Conservation (phyloP, 2,329 filamentous ascomycete genomes). For the Aspergillus intermedius region DNA sequence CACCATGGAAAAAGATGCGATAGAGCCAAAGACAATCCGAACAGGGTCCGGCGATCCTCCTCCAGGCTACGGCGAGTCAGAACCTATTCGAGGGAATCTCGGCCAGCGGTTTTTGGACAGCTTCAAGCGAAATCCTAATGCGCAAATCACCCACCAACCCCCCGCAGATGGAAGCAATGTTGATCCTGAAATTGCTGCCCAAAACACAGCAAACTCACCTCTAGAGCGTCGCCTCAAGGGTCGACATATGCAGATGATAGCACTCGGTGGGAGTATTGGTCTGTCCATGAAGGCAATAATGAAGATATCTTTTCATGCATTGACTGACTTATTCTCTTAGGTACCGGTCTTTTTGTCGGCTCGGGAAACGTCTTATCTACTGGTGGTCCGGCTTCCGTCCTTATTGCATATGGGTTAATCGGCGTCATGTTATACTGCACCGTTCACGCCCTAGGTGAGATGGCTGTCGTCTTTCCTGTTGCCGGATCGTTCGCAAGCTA, state of each 20-base stretch:
- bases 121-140: conserved; percentile 42
- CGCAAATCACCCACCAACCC: conserved; percentile 21
- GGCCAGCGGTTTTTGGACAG: conserved; percentile 33
- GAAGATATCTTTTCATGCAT: neutral
- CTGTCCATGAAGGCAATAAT: conserved; percentile 11
- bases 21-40: conserved; percentile 19
- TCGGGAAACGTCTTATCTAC: conserved; percentile 64
- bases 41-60: conserved; percentile 16
- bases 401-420: conserved; percentile 72
- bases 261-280: conserved; percentile 87
- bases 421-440: conserved; percentile 88
- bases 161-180: conserved; percentile 51
- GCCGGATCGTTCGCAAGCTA: conserved; percentile 89
- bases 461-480: conserved; percentile 84
- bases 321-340: conserved; percentile 33
- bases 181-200: conserved; percentile 57
- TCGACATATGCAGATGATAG: conserved; percentile 93
- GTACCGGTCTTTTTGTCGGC: conserved; percentile 80
- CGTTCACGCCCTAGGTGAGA: conserved; percentile 82
- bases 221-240: conserved; percentile 73
- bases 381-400: conserved; percentile 70
- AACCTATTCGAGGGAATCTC: conserved; percentile 15
- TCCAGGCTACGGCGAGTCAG: conserved; percentile 26
- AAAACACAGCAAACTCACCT: conserved; percentile 63
- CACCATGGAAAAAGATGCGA: conserved; percentile 28